Base-by-base conservation (phyloP, 1,284 basidiomycete species). In the Cryptococcus sp. region DNA sequence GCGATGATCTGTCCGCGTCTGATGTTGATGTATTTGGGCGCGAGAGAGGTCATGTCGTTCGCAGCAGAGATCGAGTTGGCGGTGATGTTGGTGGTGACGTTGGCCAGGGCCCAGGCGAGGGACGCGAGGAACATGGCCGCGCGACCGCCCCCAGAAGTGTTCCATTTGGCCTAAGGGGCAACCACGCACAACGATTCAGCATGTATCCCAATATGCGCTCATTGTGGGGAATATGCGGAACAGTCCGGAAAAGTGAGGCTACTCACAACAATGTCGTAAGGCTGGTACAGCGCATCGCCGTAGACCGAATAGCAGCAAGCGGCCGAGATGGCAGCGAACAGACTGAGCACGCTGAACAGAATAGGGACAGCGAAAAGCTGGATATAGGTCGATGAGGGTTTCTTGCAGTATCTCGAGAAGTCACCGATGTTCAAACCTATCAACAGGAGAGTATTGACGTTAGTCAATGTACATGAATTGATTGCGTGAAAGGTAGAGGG, bases 51-150 rank as follows among this genome's bases (percentile, higher is more conserved):
- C 81, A 90, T 84, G 74, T 91, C 86, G 74, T 90, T 91, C 1
- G 88, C 88, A 2, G 88, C 87, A 22, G 86, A 87, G 59, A 91
- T 80, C 44, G 85, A 87, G 76, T 90, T 82, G 59, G 76, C 74
- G 27, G 74, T 79, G 61, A 90, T 87, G 71, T 90, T 90, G 52
- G 87, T 86, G 23, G 88, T 88, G 50, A 89, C 79, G 17, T 86
- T 87, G 17, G 86, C 84, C 27, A 90, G 75, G 10, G 83, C 80
- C 75, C 89, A 90, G 23, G 83, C 81, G 71, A 88, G 84, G 0
- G 86, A 81, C 0, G 85, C 85, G 69, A 91, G 89, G 81, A 91
- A 91, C 42, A 87, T 85, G 0, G 88, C 89, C 0, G 88, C 85
- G 41, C 89, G 85, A 4, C 74, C 73, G 22, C 72, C 72, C 6